A percentile compares a stretch with the other conserved stretches of the same genome.
phyloP scores from a whole-genome alignment of 768 basidiomycete genomes.

The Boletus patriciae region DNA sequence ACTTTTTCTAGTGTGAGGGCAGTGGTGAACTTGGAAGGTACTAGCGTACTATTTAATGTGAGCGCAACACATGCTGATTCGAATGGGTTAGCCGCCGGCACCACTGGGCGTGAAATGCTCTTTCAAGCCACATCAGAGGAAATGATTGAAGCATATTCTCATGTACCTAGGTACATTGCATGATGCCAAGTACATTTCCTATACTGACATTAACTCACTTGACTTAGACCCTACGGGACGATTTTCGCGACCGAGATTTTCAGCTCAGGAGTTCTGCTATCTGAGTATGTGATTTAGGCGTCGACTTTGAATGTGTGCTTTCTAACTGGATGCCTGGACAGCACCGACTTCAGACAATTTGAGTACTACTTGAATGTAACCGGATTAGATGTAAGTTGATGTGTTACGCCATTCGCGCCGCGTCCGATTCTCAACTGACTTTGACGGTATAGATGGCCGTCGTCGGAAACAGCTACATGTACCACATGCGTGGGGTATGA shows the following conservation, averaged over 20 bases:
- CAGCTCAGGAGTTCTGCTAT: slow-evolving; percentile 84
- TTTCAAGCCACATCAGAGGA: slow-evolving; percentile 96
- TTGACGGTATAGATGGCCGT: slow-evolving; percentile 70
- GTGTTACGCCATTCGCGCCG: background rate
- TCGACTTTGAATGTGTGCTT: slow-evolving; percentile 2
- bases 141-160: slow-evolving; percentile 90
- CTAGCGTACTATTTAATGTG: background rate
- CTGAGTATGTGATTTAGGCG: slow-evolving; percentile 59
- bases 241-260: slow-evolving; percentile 92
- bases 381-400: slow-evolving; percentile 73
- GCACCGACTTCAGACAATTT: slow-evolving; percentile 96
- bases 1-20: slow-evolving; percentile 64
- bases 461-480: slow-evolving; percentile 89
- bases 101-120: slow-evolving; percentile 81
- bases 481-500: slow-evolving; percentile 84
- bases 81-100: slow-evolving; percentile 66
- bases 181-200: background rate
- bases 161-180: slow-evolving; percentile 66
- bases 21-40: slow-evolving; percentile 88
- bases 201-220: background rate
- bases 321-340: slow-evolving; percentile 30
- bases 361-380: slow-evolving; percentile 87
- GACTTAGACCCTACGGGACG: slow-evolving; percentile 75
- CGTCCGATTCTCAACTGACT: background rate
- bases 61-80: slow-evolving; percentile 3